Percentiles rank a stretch among this genome's conserved stretches.
These are phyloP conservation scores for Lolium perenne DNA, from an alignment of 176 grass and related monocot genomes.

Conservation along the genomic window DNA sequence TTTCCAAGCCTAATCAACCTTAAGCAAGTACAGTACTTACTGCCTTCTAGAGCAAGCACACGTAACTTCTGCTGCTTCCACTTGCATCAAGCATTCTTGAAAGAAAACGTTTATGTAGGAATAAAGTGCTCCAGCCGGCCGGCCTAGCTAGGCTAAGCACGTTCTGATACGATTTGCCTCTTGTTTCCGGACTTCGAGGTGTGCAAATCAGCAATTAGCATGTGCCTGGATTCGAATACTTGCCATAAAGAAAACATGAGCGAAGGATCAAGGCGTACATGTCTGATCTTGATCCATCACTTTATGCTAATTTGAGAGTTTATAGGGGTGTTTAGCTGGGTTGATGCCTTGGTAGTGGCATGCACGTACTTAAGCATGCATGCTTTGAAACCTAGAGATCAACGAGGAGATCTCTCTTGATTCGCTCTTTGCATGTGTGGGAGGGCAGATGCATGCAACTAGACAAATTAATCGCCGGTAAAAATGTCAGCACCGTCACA, in stretches of 20 bases:
- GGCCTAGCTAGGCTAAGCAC: conserved; percentile 29
- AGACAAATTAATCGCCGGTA: too few relatives aligned
- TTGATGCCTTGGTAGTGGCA: conserved; percentile 14
- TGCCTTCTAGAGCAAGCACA: not conserved
- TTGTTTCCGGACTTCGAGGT: conserved; percentile 34
- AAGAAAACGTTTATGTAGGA: not conserved
- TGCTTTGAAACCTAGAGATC: conserved; percentile 1
- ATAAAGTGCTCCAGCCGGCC: conserved; percentile 41
- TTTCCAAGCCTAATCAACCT: conserved; percentile 14
- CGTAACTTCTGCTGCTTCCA: not conserved
- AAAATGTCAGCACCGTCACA: not conserved
- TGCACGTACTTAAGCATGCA: conserved; percentile 20
- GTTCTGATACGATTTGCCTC: not conserved
- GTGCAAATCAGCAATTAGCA: not conserved
- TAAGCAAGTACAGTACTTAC: too few relatives aligned
- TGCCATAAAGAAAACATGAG: not conserved
- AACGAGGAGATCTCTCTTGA: not conserved
- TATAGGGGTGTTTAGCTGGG: conserved; percentile 12
- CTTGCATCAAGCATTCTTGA: too few relatives aligned
- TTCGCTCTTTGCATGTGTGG: conserved; percentile 7
- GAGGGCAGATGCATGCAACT: not conserved
- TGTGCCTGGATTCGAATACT: not conserved
- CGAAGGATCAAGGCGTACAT: not conserved
- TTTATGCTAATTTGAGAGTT: conserved; percentile 35
- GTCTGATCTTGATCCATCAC: conserved; percentile 23